Evolutionary conservation across 2,329 filamentous ascomycete genomes (phyloP), one percentile per base, ranked within the genome.

Genomic region (Botrytis deweyae): DNA sequence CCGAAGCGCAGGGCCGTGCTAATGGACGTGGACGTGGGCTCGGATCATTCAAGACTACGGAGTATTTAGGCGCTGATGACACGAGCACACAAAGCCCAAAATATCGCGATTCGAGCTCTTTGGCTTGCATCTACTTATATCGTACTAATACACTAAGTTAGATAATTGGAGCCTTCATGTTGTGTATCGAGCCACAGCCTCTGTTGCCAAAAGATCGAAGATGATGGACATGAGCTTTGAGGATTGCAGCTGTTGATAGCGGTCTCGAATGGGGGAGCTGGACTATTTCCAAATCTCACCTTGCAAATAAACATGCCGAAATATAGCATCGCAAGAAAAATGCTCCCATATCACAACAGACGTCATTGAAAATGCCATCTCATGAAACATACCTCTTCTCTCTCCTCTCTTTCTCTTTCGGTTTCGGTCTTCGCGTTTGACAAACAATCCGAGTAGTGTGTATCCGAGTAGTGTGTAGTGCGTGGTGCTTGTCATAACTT

Each of bases 341-440:
- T 2, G 20, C 38, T 22, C 8, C 14, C 36, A 42, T 18, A 6
- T 29, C 33, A 25, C 36, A 44, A 64, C 25, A 18, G 20, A 64
- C n/a, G 20, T 44, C n/a, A 46, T 33, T 2, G 14, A 46, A 33
- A 12, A 22, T 33, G 20, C 38, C 33, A 67, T 29, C n/a, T 40
- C 65, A 55, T 67, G 46, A 55, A 55, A 68, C 14, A 29, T 55
- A 55, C 16, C 25, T 68, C 36, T 55, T 8, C 36, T 12, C 1
- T 42, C 10, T 25, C 14, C 42, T 22, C 38, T 58, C 20, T 33
- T 69, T 22, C 38, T 58, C 20, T 33, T 69, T 69, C 38, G 66
- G 36, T 33, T 69, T 69, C 66, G 66, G 66, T 58, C 66, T 58
- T 69, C 66, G 66, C 66, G 38, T 69, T 69, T 69, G 66, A 69